A percentile compares a stretch with the other conserved stretches of the same genome.
Conservation (phyloP, 768 basidiomycete genomes). For the Psilocybe tampanensis region DNA sequence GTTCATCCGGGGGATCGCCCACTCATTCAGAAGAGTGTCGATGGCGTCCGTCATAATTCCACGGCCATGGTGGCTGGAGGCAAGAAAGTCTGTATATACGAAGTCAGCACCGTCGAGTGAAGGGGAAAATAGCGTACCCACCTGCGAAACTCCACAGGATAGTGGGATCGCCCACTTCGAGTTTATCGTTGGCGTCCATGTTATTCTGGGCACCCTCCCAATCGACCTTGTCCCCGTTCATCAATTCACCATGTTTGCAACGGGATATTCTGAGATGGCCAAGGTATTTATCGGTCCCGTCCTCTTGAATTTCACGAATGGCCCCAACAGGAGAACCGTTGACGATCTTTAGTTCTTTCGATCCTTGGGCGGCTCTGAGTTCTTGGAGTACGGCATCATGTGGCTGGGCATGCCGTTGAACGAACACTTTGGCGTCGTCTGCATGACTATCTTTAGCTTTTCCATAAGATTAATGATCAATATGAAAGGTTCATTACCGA, state of each 20-base stretch:
- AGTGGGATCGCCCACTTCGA: conserved; percentile 47
- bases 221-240: conserved; percentile 32
- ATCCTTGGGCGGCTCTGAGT: conserved; percentile 21
- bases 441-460: neutral
- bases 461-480: neutral
- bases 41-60: conserved; percentile 68
- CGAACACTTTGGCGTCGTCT: neutral
- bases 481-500: neutral
- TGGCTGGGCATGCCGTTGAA: neutral
- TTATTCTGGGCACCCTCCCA: conserved; percentile 35
- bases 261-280: conserved; percentile 45
- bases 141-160: conserved; percentile 42
- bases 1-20: conserved; percentile 67
- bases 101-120: neutral
- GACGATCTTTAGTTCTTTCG: conserved; percentile 3
- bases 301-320: conserved; percentile 53
- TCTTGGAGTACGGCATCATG: neutral
- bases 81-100: conserved; percentile 24
- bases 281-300: conserved; percentile 54
- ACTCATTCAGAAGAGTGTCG: conserved; percentile 50
- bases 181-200: conserved; percentile 40
- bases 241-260: conserved; percentile 30
- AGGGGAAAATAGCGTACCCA: conserved; percentile 15
- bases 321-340: conserved; percentile 46
- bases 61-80: conserved; percentile 26